Evolutionary conservation across 768 basidiomycete genomes (phyloP), one percentile per base, ranked within the genome.

Genomic region (Xerocomus brunneocitrinus): DNA sequence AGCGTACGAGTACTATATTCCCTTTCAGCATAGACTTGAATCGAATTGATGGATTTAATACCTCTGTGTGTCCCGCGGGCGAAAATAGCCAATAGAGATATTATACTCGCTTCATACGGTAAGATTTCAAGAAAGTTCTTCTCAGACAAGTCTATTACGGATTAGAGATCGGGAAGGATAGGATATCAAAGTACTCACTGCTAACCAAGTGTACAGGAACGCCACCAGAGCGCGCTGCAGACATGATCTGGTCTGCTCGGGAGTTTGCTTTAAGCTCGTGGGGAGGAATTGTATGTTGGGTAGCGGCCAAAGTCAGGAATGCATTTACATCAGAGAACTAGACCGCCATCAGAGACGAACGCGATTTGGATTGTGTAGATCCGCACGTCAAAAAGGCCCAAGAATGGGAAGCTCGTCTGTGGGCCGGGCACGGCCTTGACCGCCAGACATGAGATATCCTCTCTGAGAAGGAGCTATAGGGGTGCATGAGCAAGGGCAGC

Each of bases 311-410:
- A 3, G 87, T 89, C 54, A 92, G 69, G 63, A 91, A 92, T n/a
- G 90, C 87, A 64, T 92, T 92, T 10, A 91, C 86, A 64, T 92
- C 90, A 16, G 89, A 84, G 60, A 81, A 91, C 89, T 92, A 58
- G 14, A 47, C 4, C 3, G 8, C 10, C 8, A n/a, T 55, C 38
- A 67, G 46, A 53, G n/a, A 55, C 35, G 34, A n/a, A 34, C 16
- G 41, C 1, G 34, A 55, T 36, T 14, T 8, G 41, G 13, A 25
- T 25, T 50, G 41, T 27, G 32, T 25, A 30, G 22, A 38, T 12
- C 58, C 85, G 52, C 62, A 91, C 89, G 68, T 92, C 90, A 61
- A 92, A 91, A 28, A 91, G 73, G 13, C 88, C 89, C 22, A 75
- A 68, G 59, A 70, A 78, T 47, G 71, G 61, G 51, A 68, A 53